phyloP scores from a whole-genome alignment of 116 monocot species.

The Phalaenopsis hybrid region DNA sequence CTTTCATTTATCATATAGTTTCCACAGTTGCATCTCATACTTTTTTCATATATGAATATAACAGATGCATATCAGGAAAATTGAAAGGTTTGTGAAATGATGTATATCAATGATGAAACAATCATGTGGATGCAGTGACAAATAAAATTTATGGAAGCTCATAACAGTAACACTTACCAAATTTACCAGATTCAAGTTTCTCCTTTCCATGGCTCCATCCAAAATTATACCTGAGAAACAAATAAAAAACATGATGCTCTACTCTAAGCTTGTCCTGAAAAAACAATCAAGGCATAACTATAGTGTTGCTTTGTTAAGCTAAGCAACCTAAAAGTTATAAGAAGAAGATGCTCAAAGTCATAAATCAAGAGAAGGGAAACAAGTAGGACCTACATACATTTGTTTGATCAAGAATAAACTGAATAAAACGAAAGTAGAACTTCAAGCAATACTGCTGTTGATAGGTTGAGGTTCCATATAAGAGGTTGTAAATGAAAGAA shows the following conservation, averaged over 20 bases:
- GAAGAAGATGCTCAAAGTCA: neutral
- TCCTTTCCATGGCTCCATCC: slow-evolving; percentile 99
- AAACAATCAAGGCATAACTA: neutral
- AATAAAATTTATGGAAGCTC: neutral
- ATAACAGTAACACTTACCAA: slow-evolving; percentile 32
- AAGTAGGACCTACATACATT: neutral
- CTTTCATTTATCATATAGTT: neutral
- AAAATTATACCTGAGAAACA: slow-evolving; percentile 61
- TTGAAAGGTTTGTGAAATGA: neutral
- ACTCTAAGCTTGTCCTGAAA: slow-evolving; percentile 6
- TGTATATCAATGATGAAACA: neutral
- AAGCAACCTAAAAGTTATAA: neutral
- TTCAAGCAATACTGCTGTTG: too few species aligned
- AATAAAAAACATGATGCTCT: neutral
- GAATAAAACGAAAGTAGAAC: too few species aligned
- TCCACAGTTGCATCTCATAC: neutral
- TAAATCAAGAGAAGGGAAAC: neutral
- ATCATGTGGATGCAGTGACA: neutral
- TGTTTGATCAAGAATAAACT: neutral
- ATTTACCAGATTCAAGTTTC: slow-evolving; percentile 86
- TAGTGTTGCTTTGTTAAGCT: neutral
- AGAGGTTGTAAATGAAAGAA: too few species aligned
- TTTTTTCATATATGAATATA: neutral
- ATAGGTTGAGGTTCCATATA: too few species aligned
- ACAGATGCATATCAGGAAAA: neutral